A percentile compares a stretch with the other conserved stretches of the same genome.
phyloP scores from a whole-genome alignment of 495 filamentous ascomycete genomes.

The Lepraria neglecta region DNA sequence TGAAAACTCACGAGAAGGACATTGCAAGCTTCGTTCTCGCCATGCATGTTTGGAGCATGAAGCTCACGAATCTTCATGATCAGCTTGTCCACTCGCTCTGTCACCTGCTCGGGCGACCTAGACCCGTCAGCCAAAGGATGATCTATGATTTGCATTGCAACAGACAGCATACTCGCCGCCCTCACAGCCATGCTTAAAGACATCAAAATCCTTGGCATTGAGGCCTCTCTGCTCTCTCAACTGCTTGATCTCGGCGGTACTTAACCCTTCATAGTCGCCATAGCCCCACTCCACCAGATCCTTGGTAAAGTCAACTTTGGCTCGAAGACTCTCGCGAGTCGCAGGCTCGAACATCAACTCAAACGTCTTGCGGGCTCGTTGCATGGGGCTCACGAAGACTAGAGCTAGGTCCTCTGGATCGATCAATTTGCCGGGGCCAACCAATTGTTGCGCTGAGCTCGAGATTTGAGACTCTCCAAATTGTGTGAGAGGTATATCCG shows the following conservation, averaged over 20 bases:
- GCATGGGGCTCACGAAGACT: constrained; percentile 74
- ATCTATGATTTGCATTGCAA: background rate
- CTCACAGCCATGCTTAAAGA: constrained; percentile 75
- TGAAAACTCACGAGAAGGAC: constrained; percentile 33
- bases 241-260: constrained; percentile 55
- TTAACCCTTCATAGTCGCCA: constrained; percentile 77
- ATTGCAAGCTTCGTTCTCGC: constrained; percentile 43
- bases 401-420: constrained; percentile 66
- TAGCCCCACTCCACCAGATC: constrained; percentile 81
- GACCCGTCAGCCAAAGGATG: background rate
- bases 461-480: background rate
- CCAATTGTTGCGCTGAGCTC: background rate
- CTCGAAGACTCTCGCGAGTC: constrained; percentile 31
- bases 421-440: constrained; percentile 45
- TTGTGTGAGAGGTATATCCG: too few relatives aligned
- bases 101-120: constrained; percentile 49
- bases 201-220: constrained; percentile 55
- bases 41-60: constrained; percentile 42
- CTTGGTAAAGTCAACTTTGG: constrained; percentile 52
- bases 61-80: constrained; percentile 59
- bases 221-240: constrained; percentile 53
- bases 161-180: constrained; percentile 38
- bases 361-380: constrained; percentile 68
- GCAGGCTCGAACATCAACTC: constrained; percentile 53
- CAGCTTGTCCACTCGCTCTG: constrained; percentile 55